Base-by-base conservation (phyloP, 371 early-diverging fungal genomes). In the Saksenaea oblongispora region DNA sequence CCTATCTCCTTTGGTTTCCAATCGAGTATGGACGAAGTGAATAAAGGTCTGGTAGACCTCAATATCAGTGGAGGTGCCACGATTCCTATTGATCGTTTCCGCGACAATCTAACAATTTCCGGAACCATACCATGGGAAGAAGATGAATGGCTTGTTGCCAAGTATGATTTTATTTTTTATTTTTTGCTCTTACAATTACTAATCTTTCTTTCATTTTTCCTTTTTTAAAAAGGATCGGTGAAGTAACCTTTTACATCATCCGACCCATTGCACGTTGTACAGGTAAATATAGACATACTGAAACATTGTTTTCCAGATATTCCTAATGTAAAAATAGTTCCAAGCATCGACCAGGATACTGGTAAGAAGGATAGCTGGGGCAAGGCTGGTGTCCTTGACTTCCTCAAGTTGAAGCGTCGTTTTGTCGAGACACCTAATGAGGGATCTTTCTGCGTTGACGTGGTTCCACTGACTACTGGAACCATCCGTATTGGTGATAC, bases 51-150 rank as follows among this genome's bases (percentile, higher is more conserved):
- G n/a, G 34, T 72, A 1, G 66, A 73, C 11, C 64, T 61, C 0
- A 70, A 66, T 2, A 64, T 75, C 15, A 76, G 73, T 56, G 59
- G 75, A 26, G 80, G 79, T 3, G 26, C 65, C 28, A 59, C 39
- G 8, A 76, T 82, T 31, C 73, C 78, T 4, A 73, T 82, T 26
- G 57, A 70, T 31, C 65, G 83, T 8, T 82, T 82, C 42, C 62
- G 83, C 35, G 74, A 77, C 47, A 82, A 82, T 34, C 59, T 82
- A 5, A 73, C 74, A 0, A 79, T 82, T 36, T 31, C 66, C 22
- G 78, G 80, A 2, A 82, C 83, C 0, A 15, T 71, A 5, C 62
- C 83, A 2, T 82, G 79, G 78, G 83, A 82, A 36, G 83, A 82
- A 61, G 83, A 82, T 37, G 60, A 70, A 35, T 82, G 83, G 83